Percentiles rank a stretch among this genome's conserved stretches.
Evolutionary conservation across 2,329 filamentous ascomycete species (phyloP).

Genomic region (Aschersonia sp.): DNA sequence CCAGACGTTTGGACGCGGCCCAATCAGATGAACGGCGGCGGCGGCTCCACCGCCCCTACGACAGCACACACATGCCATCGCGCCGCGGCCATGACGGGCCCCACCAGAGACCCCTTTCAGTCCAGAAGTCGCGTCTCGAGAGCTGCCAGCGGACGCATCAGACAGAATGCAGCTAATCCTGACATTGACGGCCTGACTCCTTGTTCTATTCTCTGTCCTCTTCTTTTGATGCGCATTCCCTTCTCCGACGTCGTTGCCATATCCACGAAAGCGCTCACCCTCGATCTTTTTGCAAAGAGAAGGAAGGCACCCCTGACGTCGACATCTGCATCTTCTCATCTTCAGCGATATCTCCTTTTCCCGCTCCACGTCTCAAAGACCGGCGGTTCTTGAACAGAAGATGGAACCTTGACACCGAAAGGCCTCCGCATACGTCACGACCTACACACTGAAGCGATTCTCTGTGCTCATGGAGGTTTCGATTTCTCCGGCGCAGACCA

Average conservation of each 20-base stretch:
- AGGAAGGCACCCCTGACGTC: too few relatives aligned
- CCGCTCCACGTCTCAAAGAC: background rate
- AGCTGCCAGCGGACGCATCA: background rate
- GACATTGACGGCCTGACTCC: too few relatives aligned
- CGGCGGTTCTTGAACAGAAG: background rate
- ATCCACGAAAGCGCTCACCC: too few relatives aligned
- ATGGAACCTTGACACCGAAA: conserved; percentile 1
- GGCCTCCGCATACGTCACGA: too few relatives aligned
- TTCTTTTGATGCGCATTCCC: too few relatives aligned
- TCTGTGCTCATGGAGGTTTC: conserved; percentile 36
- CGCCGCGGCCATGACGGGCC: background rate
- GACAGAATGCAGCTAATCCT: too few relatives aligned
- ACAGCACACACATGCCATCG: background rate
- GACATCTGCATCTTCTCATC: background rate
- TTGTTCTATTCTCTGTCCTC: too few relatives aligned
- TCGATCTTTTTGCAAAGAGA: too few relatives aligned
- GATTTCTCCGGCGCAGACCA: conserved; percentile 26
- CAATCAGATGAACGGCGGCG: background rate
- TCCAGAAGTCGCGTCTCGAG: background rate
- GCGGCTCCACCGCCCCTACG: background rate
- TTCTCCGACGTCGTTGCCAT: too few relatives aligned
- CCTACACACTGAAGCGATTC: background rate
- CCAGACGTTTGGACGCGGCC: background rate
- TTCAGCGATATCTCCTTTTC: background rate
- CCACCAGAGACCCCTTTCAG: background rate